phyloP scores from a whole-genome alignment of 2,329 filamentous ascomycete genomes.

The Clarireedia monteithiana region DNA sequence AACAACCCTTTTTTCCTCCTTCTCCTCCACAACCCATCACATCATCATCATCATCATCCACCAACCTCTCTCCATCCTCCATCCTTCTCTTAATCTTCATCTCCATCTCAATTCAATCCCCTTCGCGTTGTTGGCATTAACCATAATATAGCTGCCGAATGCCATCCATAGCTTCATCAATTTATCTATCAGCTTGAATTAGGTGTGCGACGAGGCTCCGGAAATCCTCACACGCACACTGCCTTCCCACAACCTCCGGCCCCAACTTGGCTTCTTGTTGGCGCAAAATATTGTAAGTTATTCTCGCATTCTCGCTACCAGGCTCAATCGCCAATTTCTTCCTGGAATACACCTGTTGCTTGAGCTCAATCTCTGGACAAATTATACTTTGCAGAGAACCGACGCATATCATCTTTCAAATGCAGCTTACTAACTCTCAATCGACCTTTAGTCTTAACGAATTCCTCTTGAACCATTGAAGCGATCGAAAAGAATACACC shows the following conservation, averaged over 20 bases:
- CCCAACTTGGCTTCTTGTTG: neutral
- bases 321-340: too few species aligned
- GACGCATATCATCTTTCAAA: neutral
- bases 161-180: slow-evolving; percentile 2
- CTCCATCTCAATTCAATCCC: neutral
- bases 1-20: too few species aligned
- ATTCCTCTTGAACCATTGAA: neutral
- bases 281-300: neutral
- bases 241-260: neutral
- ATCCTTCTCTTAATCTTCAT: neutral
- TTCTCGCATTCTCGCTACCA: neutral
- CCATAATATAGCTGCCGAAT: neutral
- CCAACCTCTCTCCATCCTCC: too few species aligned
- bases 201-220: neutral
- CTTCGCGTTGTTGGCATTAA: neutral
- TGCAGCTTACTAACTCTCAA: neutral
- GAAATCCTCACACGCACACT: neutral
- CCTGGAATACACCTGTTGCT: too few species aligned
- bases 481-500: neutral
- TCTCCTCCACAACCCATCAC: too few species aligned
- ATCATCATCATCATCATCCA: too few species aligned
- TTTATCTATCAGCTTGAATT: slow-evolving; percentile 5
- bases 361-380: too few species aligned
- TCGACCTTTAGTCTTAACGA: neutral
- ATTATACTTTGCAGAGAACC: neutral